Evolutionary conservation across 208 protist genomes (phyloP), one percentile per base, ranked within the genome.

Genomic region (Wallacemonas sp.): DNA sequence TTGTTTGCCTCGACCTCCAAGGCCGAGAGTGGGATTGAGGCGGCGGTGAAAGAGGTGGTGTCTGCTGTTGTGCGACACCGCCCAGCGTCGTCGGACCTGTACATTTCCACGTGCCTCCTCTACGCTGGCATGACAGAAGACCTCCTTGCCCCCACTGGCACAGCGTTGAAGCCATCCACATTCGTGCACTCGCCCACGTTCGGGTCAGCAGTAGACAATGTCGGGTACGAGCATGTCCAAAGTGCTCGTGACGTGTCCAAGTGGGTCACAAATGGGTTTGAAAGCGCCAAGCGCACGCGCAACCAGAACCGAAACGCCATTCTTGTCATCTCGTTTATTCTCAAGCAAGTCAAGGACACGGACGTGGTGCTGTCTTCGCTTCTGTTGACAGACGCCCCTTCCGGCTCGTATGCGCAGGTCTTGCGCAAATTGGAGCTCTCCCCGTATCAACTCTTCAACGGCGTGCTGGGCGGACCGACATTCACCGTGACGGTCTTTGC

Each of bases 291-390:
- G 38, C 27, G 61, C 11, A 39, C 51, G 17, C 12, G 47, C 27
- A 14, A 41, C n/a, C 44, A n/a, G 15, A 60, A 70, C 14, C 38
- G 74, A 22, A 19, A 22, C 19, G 80, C 80, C 2, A 53, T 88
- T 31, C 36, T 92, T 19, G 80, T 85, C 15, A 55, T 80, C 11
- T 84, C 77, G 17, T 62, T 92, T 11, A 41, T 89, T 27, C 68
- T 89, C 26, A 87, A 81, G 58, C 86, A 89, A 45, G 22, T 44
- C 5, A 72, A 67, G 38, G 66, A 77, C 34, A 54, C 68, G 55
- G 80, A 89, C 53, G 68, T 89, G 8, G 56, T 88, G 12, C 58
- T 89, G 19, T 92, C 86, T 8, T 92, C 86, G 3, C 71, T 85
- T 49, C 56, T 90, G 11, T 69, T 92, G 24, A 82, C 70, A 2